Conservation (phyloP, 1,139 yeast species). For the Geotrichum histeridarum region DNA sequence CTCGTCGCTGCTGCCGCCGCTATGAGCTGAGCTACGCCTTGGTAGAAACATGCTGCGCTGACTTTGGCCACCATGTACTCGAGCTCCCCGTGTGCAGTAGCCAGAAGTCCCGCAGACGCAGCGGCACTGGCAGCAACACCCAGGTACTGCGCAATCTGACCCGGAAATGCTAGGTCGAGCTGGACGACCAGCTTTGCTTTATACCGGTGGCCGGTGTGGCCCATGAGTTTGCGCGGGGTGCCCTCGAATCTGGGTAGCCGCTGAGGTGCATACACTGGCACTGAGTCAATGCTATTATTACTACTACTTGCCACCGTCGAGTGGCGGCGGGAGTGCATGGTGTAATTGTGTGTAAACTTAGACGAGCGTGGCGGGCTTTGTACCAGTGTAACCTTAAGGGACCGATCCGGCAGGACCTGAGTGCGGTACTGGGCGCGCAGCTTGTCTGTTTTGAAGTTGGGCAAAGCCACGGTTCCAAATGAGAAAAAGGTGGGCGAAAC, state of each 20-base stretch:
- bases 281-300: too few species aligned
- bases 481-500: background rate
- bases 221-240: too few species aligned
- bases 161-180: constrained; percentile 1
- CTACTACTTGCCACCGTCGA: too few species aligned
- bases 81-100: background rate
- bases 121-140: constrained; percentile 2
- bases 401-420: background rate
- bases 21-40: background rate
- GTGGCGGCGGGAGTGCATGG: too few species aligned
- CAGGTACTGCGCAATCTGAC: constrained; percentile 2
- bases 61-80: background rate
- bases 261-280: too few species aligned
- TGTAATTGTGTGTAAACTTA: background rate
- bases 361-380: background rate
- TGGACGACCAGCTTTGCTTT: background rate
- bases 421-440: constrained; percentile 1
- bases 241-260: too few species aligned
- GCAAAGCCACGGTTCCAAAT: background rate
- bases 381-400: background rate
- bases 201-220: too few species aligned
- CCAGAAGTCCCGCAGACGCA: background rate
- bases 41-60: constrained; percentile 4
- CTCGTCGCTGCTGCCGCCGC: background rate
- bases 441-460: constrained; percentile 2